Evolutionary conservation across 2,329 filamentous ascomycete species (phyloP).

Genomic region (Geosmithia morbida): DNA sequence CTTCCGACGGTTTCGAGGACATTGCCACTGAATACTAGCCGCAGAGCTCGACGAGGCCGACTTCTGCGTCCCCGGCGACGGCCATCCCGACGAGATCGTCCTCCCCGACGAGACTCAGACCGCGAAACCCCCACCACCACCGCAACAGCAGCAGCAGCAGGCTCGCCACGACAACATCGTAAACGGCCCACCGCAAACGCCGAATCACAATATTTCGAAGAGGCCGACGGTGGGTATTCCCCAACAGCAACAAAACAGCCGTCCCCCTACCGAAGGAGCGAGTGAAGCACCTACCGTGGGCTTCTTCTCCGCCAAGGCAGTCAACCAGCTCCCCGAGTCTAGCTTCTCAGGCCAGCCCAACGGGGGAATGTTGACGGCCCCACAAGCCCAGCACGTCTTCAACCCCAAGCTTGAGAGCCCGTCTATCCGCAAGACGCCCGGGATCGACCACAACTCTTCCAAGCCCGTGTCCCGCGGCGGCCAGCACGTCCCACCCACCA

Average conservation of each 20-base stretch:
- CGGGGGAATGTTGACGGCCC: constrained; percentile 20
- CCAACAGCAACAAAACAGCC: constrained; percentile 2
- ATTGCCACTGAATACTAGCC: constrained; percentile 22
- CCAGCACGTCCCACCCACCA: constrained; percentile 32
- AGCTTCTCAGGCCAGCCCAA: constrained; percentile 21
- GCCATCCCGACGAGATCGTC: constrained; percentile 63
- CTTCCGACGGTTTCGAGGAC: constrained; percentile 19
- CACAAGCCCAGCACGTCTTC: constrained; percentile 40
- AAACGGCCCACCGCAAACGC: constrained; percentile 15
- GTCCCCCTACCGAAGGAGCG: constrained; percentile 7
- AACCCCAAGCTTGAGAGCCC: constrained; percentile 66
- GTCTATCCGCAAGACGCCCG: constrained; percentile 78
- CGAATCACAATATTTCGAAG: constrained; percentile 6
- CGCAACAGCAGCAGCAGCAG: constrained; percentile 1
- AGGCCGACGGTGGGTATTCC: background rate
- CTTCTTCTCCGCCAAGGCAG: constrained; percentile 59
- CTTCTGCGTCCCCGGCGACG: constrained; percentile 54
- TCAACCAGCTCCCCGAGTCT: constrained; percentile 37
- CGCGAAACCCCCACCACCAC: constrained; percentile 6
- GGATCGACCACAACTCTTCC: constrained; percentile 68
- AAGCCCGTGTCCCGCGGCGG: constrained; percentile 51
- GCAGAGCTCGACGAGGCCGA: constrained; percentile 62
- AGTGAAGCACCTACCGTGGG: constrained; percentile 28
- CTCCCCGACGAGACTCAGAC: constrained; percentile 19
- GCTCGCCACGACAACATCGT: background rate